Evolutionary conservation across 1,139 yeast genomes (phyloP), one percentile per base, ranked within the genome.

Genomic region (Suhomyces bokatorum): DNA sequence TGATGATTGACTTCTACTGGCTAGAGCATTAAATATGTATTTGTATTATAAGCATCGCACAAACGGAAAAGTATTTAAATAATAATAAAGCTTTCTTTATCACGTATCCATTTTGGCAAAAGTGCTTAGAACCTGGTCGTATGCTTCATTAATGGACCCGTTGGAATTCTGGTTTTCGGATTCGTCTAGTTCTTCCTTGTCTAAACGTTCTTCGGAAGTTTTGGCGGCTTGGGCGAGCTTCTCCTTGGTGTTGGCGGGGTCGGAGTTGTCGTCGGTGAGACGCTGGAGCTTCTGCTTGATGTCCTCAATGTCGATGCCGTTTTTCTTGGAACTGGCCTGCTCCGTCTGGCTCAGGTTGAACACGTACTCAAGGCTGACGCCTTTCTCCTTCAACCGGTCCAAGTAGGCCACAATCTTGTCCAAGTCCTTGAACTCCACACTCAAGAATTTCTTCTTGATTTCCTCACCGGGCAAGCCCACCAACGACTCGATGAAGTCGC

Each of bases 341-440:
- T 39, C 48, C 11, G 42, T 50, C 2, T 47, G 42, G 17, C 54
- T 50, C 46, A 54, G 51, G 40, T 70, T 70, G 57, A 80, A 85
- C 3, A 84, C 64, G 26, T 74, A 74, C 34, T 75, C 73, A 22
- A 85, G 57, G 10, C 76, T 66, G 13, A 83, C 68, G 0, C 88
- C 87, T 31, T 72, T 64, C 14, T 64, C 63, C 51, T 79, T 80
- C 48, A 84, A 65, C 14, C 64, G 63, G 32, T 74, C 77, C 47
- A 85, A 68, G 33, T 78, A 72, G 13, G 64, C 67, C 9, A 81
- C 71, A 20, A 83, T 69, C 38, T 76, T 73, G 37, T 78, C 75
- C 35, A 84, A 69, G 57, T 83, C 87, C 15, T 71, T 67, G 8
- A 81, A 66, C 48, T 77, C 69, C 27, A 67, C 61, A 22, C 63